Conservation (phyloP, 192 early-diverging fungal species). For the Ramicandelaber brevisporus region DNA sequence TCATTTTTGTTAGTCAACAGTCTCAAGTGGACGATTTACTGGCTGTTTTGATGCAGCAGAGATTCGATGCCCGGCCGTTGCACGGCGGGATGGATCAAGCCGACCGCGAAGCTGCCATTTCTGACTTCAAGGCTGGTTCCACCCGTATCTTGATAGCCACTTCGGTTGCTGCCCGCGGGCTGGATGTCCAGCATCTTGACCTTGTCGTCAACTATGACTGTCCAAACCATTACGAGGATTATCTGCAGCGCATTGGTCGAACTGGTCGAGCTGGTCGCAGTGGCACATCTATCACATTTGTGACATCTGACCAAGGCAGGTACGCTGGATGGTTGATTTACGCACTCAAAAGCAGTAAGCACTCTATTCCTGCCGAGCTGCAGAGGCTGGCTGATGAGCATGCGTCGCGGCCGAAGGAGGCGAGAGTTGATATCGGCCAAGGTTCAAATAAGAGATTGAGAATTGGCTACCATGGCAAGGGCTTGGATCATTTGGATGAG, state of each 20-base stretch:
- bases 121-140: constrained; percentile 79
- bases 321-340: constrained; percentile 81
- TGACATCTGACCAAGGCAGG: constrained; percentile 78
- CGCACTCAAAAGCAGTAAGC: constrained; percentile 55
- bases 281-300: constrained; percentile 89
- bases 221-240: constrained; percentile 95
- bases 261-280: constrained; percentile 96
- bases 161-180: constrained; percentile 79
- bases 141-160: constrained; percentile 87
- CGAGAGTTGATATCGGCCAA: constrained; percentile 6
- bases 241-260: constrained; percentile 93
- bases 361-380: constrained; percentile 46
- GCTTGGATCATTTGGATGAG: constrained; percentile 78
- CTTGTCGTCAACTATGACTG: constrained; percentile 92
- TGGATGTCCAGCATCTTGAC: constrained; percentile 85
- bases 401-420: constrained; percentile 11
- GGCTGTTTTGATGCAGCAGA: constrained; percentile 52
- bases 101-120: constrained; percentile 74
- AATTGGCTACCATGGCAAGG: constrained; percentile 87
- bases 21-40: constrained; percentile 81
- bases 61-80: constrained; percentile 69
- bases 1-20: constrained; percentile 92
- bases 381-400: constrained; percentile 43
- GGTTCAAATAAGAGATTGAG: constrained; percentile 3
- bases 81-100: constrained; percentile 91